Percentiles rank a stretch among this genome's conserved stretches.
These are phyloP conservation scores for Thalassiosira mediterranea DNA, from an alignment of 352 stramenopile genomes.

Conservation along the genomic window DNA sequence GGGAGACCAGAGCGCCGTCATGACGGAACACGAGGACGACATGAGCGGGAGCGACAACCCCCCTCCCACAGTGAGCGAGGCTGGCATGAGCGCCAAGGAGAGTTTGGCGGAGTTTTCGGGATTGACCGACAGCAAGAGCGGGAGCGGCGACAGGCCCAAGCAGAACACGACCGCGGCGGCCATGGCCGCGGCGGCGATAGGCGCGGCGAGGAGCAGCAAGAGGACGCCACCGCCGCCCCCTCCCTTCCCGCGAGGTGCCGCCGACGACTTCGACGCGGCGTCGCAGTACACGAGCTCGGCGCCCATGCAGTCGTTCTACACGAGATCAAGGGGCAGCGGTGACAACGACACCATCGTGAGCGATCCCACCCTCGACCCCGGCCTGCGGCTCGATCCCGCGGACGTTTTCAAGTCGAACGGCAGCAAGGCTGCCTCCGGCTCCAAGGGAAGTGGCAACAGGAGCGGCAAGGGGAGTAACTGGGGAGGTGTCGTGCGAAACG, in stretches of 20 bases:
- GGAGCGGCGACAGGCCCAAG: too few relatives aligned
- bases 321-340: background rate
- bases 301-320: slow-evolving; percentile 9
- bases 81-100: slow-evolving; percentile 4
- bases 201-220: too few relatives aligned
- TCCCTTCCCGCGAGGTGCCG: background rate
- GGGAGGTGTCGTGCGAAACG: too few relatives aligned
- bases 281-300: background rate
- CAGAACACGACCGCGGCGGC: too few relatives aligned
- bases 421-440: background rate
- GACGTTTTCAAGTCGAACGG: background rate
- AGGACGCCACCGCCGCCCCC: background rate
- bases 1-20: background rate
- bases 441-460: too few relatives aligned
- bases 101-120: slow-evolving; percentile 5
- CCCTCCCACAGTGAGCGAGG: slow-evolving; percentile 12
- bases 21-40: slow-evolving; percentile 5
- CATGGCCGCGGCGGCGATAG: too few relatives aligned
- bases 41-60: background rate
- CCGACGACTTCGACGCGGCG: background rate
- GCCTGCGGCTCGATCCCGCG: too few relatives aligned
- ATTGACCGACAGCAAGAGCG: background rate
- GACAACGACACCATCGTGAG: slow-evolving; percentile 19
- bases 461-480: too few relatives aligned
- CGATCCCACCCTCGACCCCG: slow-evolving; percentile 31